phyloP scores from a whole-genome alignment of 176 grass and related monocot genomes.

The Aegilops bicornis region DNA sequence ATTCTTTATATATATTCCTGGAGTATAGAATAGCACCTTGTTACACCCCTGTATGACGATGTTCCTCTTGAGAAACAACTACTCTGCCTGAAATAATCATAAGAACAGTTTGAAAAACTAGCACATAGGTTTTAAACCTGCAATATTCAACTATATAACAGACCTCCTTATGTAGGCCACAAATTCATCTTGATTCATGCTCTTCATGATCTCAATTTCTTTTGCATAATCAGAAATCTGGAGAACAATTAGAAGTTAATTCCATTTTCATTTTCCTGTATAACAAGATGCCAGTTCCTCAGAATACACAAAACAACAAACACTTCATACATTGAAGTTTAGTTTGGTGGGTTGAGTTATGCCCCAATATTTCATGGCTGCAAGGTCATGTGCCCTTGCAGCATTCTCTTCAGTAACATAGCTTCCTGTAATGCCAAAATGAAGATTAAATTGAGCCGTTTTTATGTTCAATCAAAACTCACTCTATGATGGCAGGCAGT shows the following conservation, averaged over 20 bases:
- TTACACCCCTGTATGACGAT: conserved; percentile 84
- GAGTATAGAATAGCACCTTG: conserved; percentile 58
- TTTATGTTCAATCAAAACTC: conserved; percentile 19
- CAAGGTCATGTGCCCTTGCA: conserved; percentile 91
- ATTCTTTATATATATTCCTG: conserved; percentile 15
- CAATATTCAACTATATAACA: conserved; percentile 3
- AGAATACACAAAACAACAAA: background rate
- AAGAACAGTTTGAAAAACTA: conserved; percentile 12
- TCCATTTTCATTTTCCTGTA: conserved; percentile 2
- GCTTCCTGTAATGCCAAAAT: conserved; percentile 62
- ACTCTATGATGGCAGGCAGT: background rate
- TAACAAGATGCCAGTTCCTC: conserved; percentile 27
- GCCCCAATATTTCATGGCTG: conserved; percentile 94
- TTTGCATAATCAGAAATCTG: conserved; percentile 82
- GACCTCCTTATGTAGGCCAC: conserved; percentile 94
- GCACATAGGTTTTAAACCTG: background rate
- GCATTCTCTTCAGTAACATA: conserved; percentile 95
- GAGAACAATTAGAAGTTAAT: background rate
- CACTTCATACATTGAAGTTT: conserved; percentile 80
- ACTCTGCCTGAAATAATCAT: conserved; percentile 67
- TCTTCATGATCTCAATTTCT: conserved; percentile 83
- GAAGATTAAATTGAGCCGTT: conserved; percentile 29
- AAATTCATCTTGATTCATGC: conserved; percentile 88
- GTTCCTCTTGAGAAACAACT: conserved; percentile 98
- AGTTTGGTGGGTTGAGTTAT: conserved; percentile 59